These are phyloP conservation scores for Datisca glomerata DNA, from an alignment of 306 rosid genomes.

Conservation along the genomic window DNA sequence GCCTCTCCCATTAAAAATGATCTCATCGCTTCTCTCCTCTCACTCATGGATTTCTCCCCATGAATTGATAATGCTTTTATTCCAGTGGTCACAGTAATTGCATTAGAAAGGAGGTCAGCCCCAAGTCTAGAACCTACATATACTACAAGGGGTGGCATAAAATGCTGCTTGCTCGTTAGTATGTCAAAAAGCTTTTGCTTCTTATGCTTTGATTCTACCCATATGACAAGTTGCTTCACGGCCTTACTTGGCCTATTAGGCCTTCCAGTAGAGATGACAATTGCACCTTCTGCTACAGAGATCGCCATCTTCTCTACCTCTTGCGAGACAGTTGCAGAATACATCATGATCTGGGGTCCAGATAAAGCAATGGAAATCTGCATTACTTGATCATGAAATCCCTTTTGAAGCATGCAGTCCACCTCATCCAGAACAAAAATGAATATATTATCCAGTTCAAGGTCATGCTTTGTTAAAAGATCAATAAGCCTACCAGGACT, in stretches of 20 bases:
- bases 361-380: slow-evolving; percentile 57
- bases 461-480: slow-evolving; percentile 54
- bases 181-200: slow-evolving; percentile 76
- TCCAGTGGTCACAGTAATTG: slow-evolving; percentile 55
- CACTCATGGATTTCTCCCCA: slow-evolving; percentile 79
- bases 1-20: slow-evolving; percentile 57
- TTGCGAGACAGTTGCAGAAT: slow-evolving; percentile 67
- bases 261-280: slow-evolving; percentile 44
- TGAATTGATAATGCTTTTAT: slow-evolving; percentile 56
- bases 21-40: slow-evolving; percentile 69
- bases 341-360: slow-evolving; percentile 71
- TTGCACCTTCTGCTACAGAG: slow-evolving; percentile 35
- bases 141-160: slow-evolving; percentile 63
- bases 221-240: slow-evolving; percentile 68
- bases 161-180: slow-evolving; percentile 52
- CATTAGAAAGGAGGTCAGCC: slow-evolving; percentile 73
- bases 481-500: slow-evolving; percentile 82
- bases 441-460: slow-evolving; percentile 42
- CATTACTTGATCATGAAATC: slow-evolving; percentile 74
- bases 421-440: slow-evolving; percentile 79
- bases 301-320: slow-evolving; percentile 55
- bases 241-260: slow-evolving; percentile 64
- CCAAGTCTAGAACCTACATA: slow-evolving; percentile 71
- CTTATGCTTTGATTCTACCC: slow-evolving; percentile 78
- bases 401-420: slow-evolving; percentile 73